Base-by-base conservation (phyloP, 2,329 filamentous ascomycete genomes). In the Alternaria gaisen region DNA sequence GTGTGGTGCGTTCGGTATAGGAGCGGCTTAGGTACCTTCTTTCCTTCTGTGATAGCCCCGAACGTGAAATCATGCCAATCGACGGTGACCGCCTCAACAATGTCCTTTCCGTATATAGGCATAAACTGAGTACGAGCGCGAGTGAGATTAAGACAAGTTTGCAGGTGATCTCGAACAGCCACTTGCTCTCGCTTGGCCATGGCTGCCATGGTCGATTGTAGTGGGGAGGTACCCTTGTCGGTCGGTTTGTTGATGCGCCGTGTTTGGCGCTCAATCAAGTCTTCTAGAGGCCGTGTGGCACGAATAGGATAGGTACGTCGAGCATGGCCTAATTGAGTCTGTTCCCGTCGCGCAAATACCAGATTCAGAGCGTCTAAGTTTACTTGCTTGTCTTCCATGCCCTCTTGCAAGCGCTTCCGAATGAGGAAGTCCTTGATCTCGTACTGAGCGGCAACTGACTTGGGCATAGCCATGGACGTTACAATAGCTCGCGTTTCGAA, bases 401-500 rank as follows among this genome's bases (percentile, higher is more conserved):
- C 80, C 20, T 85, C 82, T n/a, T 92, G 80, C 7, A 96, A 78
- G 16, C 86, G 86, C 52, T 84, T 85, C 20, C 91, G 87, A 43
- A 98, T 82, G 26, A 92, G 83, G 3, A 87, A 81, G 64, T 96
- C 91, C 32, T 90, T 91, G 53, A 87, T 83, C 68, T 90, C 89
- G 71, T 90, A 98, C 36, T 91, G 87, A 2, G 90, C 88, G 9
- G 89, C 83, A 3, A 93, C 89, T 3, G 94, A 96, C 65, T 85
- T 90, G 26, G 87, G 85, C 91, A 98, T 97, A 4, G 93, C 92
- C 77, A 97, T 97, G 1, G 95, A 98, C 0, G 94, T 99, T 80
- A 97, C 95, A 72, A 99, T 98, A 1, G 93, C 94, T 16, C 95
- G 88, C 60, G 97, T 97, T 69, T 98, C 91, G 72, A 99, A 99